Conservation (phyloP, 2,329 filamentous ascomycete genomes). For the Dactylellina cionopaga region DNA sequence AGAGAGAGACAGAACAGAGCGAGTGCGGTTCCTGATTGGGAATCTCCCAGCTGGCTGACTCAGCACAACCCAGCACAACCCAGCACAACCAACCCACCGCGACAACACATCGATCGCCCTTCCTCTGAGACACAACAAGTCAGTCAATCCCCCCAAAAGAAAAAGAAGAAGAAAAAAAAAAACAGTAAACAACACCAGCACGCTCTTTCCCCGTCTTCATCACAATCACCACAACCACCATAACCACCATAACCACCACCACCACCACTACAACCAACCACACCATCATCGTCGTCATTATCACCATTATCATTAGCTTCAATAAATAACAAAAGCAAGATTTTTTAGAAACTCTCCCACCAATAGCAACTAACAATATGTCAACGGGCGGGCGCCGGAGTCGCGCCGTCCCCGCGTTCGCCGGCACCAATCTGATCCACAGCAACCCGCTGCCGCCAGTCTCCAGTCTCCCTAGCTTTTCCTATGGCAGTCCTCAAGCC, state of each 20-base stretch:
- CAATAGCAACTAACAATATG: slow-evolving; percentile 2
- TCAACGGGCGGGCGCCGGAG: slow-evolving; percentile 22
- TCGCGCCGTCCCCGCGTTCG: slow-evolving; percentile 44
- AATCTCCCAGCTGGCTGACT: slow-evolving; percentile 6
- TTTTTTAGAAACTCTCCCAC: too few species aligned
- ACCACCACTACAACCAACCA: neutral
- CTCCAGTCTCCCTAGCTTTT: slow-evolving; percentile 32
- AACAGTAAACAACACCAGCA: slow-evolving; percentile 14
- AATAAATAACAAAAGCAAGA: too few species aligned
- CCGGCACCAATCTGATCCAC: slow-evolving; percentile 46
- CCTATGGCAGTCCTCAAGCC: slow-evolving; percentile 42
- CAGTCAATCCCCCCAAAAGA: too few species aligned
- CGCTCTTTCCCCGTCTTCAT: slow-evolving; percentile 2
- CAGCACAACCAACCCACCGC: slow-evolving; percentile 5
- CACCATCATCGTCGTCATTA: too few species aligned
- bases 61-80: neutral
- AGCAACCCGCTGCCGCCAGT: slow-evolving; percentile 39
- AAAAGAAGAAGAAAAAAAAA: slow-evolving; percentile 17
- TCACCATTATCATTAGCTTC: too few species aligned
- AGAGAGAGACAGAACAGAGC: neutral
- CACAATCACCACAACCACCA: slow-evolving; percentile 1
- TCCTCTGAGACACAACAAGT: too few species aligned
- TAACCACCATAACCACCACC: neutral
- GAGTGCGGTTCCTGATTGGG: slow-evolving; percentile 7
- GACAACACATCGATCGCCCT: neutral